Evolutionary conservation across 805 yeast species (phyloP), one percentile per base, ranked within the genome.

Genomic region (Lipomyces sp.): DNA sequence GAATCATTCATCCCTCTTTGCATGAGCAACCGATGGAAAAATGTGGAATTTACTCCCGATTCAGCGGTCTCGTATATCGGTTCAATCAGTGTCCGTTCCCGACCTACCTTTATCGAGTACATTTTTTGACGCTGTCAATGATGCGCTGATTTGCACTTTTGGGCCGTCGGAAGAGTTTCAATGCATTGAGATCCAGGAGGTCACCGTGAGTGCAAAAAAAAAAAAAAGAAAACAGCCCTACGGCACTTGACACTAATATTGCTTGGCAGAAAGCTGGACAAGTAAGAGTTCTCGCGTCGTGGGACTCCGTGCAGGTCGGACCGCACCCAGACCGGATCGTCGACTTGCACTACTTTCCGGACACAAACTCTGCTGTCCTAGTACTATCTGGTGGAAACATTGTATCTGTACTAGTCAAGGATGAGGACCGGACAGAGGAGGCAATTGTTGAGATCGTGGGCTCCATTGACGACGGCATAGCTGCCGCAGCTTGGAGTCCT

Each of bases 401-500:
- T 10, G 75, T 84, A 53, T 71, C 71, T 53, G 79, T 86, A 13
- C 54, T 59, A 74, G 90, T 87, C 71, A 73, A 81, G 0, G 66
- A 71, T 1, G 68, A 72, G 1, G 80, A 81, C 5, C 85, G 84
- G 67, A 83, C 84, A 13, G 85, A 85, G 13, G 85, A 85, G 48
- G 78, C 92, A 0, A 69, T 76, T 1, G 82, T 88, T 29, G 92
- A 89, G 71, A 88, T 92, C 57, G 93, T 89, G 8, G 98, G 98
- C 0, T 84, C 91, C 29, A 86, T 94, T 34, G 97, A 92, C 73
- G 84, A 83, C 42, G 94, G 93, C 0, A 79, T 94, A 15, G 73
- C 77, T 55, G 87, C 90, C 18, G 93, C 97, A 0, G 73, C 78
- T 29, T 95, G 98, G 98, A 88, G 97, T 11, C 89, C 89, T 4